Percentiles rank a stretch among this genome's conserved stretches.
These are phyloP conservation scores for Cardiospermum halicacabum DNA, from an alignment of 345 rosid species.

Conservation along the genomic window DNA sequence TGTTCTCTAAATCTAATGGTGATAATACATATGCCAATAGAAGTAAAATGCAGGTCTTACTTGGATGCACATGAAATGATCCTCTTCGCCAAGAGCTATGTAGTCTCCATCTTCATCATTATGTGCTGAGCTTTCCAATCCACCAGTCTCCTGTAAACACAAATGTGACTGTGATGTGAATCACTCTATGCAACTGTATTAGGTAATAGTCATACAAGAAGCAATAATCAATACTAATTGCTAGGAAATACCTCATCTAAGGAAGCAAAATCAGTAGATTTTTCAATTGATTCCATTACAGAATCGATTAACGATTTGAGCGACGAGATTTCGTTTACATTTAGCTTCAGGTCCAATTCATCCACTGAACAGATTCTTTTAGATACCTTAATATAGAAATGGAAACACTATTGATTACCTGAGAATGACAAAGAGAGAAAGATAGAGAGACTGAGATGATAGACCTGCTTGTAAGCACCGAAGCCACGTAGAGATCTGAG, in stretches of 20 bases:
- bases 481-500: slow-evolving; percentile 42
- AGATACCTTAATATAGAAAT: slow-evolving; percentile 31
- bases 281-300: slow-evolving; percentile 24
- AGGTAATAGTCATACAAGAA: too few species aligned
- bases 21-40: too few species aligned
- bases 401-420: neutral
- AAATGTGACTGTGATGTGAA: too few species aligned
- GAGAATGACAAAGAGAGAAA: neutral
- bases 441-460: too few species aligned
- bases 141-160: slow-evolving; percentile 14
- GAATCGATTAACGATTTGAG: slow-evolving; percentile 32
- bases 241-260: slow-evolving; percentile 28
- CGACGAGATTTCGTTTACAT: slow-evolving; percentile 17
- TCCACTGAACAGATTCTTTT: slow-evolving; percentile 26
- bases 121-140: neutral
- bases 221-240: too few species aligned
- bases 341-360: slow-evolving; percentile 28
- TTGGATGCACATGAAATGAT: slow-evolving; percentile 22
- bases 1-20: too few species aligned
- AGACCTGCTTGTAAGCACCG: slow-evolving; percentile 45
- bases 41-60: slow-evolving; percentile 11
- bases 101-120: slow-evolving; percentile 18
- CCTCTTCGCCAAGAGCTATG: slow-evolving; percentile 20
- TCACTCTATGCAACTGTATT: too few species aligned
- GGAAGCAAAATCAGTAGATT: slow-evolving; percentile 27